Evolutionary conservation across 1,139 yeast genomes (phyloP).

Genomic region (Diutina scorzettiae): DNA sequence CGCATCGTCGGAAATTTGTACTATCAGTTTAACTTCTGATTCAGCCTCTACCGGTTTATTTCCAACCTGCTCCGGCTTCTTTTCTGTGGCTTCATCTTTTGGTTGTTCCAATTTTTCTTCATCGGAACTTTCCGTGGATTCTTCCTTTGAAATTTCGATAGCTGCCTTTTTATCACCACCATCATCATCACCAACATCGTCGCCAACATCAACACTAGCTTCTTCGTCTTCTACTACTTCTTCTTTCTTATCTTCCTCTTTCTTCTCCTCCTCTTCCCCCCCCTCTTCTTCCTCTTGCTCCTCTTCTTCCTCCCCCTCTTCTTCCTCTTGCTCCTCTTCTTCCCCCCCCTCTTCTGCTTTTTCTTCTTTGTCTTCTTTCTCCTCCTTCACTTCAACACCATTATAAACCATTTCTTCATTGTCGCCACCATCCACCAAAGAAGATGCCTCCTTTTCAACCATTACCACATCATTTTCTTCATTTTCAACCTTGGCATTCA

Average conservation of each 20-base stretch:
- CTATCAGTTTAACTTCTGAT: no score
- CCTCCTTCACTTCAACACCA: background rate
- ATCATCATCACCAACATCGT: background rate
- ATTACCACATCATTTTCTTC: background rate
- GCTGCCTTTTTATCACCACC: no score
- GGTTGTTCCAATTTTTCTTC: no score
- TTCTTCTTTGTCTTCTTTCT: background rate
- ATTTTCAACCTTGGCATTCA: background rate
- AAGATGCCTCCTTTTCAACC: background rate
- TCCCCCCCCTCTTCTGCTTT: background rate
- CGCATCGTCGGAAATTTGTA: no score
- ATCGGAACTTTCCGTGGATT: no score
- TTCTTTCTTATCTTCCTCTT: background rate
- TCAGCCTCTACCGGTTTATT: no score
- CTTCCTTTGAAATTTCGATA: no score
- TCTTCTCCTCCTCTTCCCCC: background rate
- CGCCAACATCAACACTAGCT: background rate
- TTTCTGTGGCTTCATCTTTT: no score
- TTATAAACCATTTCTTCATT: no score
- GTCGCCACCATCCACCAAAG: background rate
- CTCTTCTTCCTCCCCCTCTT: no score
- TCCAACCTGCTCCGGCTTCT: no score
- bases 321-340: no score
- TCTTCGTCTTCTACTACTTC: background rate
- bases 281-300: background rate